Percentiles rank a stretch among this genome's conserved stretches.
Evolutionary conservation across 177 flowering plant species (phyloP).

Genomic region (Vitis hybrid): DNA sequence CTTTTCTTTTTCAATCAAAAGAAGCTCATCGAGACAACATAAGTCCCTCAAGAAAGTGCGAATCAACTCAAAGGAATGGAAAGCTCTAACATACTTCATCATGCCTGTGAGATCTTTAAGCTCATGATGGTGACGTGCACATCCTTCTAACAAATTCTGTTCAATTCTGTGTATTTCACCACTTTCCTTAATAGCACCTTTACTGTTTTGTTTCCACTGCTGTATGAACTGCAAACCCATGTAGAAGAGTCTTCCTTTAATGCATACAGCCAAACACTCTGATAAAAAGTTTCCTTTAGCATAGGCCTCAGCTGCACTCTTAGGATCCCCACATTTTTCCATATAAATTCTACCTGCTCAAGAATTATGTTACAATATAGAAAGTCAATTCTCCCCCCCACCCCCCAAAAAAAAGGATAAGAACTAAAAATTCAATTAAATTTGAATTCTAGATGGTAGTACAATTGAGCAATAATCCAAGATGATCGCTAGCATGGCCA

Average conservation of each 20-base stretch:
- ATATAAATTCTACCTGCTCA: conserved; percentile 42
- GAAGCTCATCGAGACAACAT: no score
- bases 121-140: conserved; percentile 36
- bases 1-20: no score
- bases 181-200: conserved; percentile 1
- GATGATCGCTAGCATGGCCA: no score
- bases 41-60: conserved; percentile 10
- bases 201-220: conserved; percentile 39
- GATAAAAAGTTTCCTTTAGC: conserved; percentile 40
- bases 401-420: neutral
- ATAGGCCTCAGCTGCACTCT: conserved; percentile 49
- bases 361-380: neutral
- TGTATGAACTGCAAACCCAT: conserved; percentile 47
- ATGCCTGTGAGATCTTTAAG: conserved; percentile 30
- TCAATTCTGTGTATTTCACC: conserved; percentile 27
- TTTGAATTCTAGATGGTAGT: no score
- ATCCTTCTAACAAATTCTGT: conserved; percentile 38
- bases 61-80: conserved; percentile 31
- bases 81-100: conserved; percentile 52
- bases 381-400: neutral
- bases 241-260: conserved; percentile 40
- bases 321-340: conserved; percentile 45
- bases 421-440: neutral
- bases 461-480: no score
- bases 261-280: conserved; percentile 45